phyloP scores from a whole-genome alignment of 495 filamentous ascomycete species.

The Penicillium roqueforti region DNA sequence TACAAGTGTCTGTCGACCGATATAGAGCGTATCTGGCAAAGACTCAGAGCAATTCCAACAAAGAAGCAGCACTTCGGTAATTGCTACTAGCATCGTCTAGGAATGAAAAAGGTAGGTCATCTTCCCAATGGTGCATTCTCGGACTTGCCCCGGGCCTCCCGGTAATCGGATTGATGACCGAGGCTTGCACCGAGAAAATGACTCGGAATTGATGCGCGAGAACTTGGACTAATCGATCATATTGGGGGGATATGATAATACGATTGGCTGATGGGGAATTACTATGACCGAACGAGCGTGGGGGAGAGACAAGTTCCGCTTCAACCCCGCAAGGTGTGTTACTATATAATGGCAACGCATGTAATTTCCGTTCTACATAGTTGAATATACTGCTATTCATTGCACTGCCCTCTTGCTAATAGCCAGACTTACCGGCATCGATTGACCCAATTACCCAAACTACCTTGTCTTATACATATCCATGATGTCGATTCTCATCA shows the following conservation, averaged over 20 bases:
- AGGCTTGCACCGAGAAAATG: conserved; percentile 13
- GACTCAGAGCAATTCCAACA: neutral
- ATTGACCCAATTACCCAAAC: neutral
- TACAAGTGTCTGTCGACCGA: neutral
- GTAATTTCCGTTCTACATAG: neutral
- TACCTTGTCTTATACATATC: conserved; percentile 7
- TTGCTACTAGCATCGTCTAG: too few species aligned
- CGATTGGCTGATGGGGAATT: conserved; percentile 12
- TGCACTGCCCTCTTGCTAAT: neutral
- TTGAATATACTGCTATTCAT: neutral
- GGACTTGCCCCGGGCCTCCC: conserved; percentile 35
- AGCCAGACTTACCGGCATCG: neutral
- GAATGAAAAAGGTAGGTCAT: neutral
- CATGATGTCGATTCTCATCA: conserved; percentile 63
- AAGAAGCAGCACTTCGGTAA: neutral
- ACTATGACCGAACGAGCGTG: conserved; percentile 11
- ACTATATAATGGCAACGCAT: conserved; percentile 13
- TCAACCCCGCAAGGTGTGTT: conserved; percentile 11
- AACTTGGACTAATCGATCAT: neutral
- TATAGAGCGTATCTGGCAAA: neutral
- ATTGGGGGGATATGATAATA: neutral
- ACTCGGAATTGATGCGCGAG: conserved; percentile 35
- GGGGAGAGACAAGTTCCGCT: conserved; percentile 11
- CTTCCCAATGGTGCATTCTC: conserved; percentile 8
- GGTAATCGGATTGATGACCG: conserved; percentile 36